phyloP scores from a whole-genome alignment of 805 yeast genomes.

The Cyberlindnera lachancei region DNA sequence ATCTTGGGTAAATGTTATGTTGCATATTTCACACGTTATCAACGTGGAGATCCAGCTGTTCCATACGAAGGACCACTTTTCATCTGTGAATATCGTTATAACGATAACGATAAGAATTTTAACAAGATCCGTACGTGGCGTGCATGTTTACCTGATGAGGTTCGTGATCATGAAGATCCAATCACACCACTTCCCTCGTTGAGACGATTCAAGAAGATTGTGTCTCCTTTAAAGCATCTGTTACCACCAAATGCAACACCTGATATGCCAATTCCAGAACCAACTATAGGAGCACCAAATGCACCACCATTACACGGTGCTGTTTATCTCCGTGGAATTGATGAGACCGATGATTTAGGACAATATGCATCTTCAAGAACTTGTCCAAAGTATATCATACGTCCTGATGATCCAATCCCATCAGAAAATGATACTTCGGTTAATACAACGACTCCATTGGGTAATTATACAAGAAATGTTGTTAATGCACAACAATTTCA shows the following conservation, averaged over 20 bases:
- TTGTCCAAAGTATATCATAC: slow-evolving; percentile 35
- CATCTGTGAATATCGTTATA: slow-evolving; percentile 91
- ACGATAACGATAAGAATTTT: slow-evolving; percentile 83
- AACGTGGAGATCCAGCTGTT: slow-evolving; percentile 86
- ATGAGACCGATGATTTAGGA: slow-evolving; percentile 76
- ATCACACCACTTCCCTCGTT: slow-evolving; percentile 64
- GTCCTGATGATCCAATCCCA: slow-evolving; percentile 34
- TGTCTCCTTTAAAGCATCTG: slow-evolving; percentile 77
- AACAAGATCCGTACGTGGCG: slow-evolving; percentile 97
- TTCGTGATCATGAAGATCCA: slow-evolving; percentile 77
- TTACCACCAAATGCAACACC: slow-evolving; percentile 69
- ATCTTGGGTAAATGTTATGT: slow-evolving; percentile 92
- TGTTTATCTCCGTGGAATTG: slow-evolving; percentile 71
- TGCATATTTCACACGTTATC: slow-evolving; percentile 87
- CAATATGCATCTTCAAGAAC: slow-evolving; percentile 51
- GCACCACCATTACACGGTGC: slow-evolving; percentile 96
- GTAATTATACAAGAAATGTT: slow-evolving; percentile 18
- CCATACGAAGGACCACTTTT: slow-evolving; percentile 79
- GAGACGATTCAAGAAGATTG: slow-evolving; percentile 63
- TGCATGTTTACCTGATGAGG: slow-evolving; percentile 96
- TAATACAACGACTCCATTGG: slow-evolving; percentile 13
- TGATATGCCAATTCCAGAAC: slow-evolving; percentile 73
- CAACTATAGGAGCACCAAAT: slow-evolving; percentile 70
- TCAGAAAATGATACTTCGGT: slow-evolving; percentile 10
- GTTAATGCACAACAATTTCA: slow-evolving; percentile 3